A percentile compares a stretch with the other conserved stretches of the same genome.
Conservation (phyloP, 2,329 filamentous ascomycete species). For the Myriangium duriaei region DNA sequence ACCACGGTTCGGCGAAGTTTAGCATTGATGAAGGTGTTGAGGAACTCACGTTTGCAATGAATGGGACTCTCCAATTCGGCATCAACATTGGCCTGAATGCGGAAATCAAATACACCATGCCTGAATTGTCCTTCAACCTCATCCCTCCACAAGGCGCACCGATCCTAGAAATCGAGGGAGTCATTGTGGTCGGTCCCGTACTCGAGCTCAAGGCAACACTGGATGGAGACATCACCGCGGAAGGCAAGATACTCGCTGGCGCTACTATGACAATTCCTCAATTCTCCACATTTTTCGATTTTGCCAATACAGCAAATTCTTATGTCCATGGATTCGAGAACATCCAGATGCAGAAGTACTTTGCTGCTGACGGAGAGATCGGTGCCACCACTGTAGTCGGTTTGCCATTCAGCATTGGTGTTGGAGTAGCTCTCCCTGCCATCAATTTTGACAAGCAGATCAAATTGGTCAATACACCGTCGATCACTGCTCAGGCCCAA, state of each 20-base stretch:
- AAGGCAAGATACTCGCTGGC: constrained; percentile 2
- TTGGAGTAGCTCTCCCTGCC: neutral
- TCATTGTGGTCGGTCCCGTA: constrained; percentile 1
- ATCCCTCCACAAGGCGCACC: constrained; percentile 1
- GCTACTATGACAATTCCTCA: constrained; percentile 1
- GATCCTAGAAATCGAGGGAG: neutral
- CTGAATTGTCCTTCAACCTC: neutral
- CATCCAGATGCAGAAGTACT: constrained; percentile 5
- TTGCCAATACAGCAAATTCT: constrained; percentile 2
- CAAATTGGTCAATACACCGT: constrained; percentile 5
- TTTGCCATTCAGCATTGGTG: constrained; percentile 7
- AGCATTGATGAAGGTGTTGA: neutral
- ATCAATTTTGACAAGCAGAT: constrained; percentile 7
- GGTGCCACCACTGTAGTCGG: neutral
- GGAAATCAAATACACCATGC: neutral
- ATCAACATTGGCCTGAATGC: constrained; percentile 7
- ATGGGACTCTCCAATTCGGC: constrained; percentile 4
- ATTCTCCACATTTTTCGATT: constrained; percentile 4
- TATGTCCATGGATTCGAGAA: constrained; percentile 3
- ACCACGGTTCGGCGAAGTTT: constrained; percentile 1
- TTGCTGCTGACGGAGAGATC: constrained; percentile 5
- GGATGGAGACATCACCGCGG: neutral
- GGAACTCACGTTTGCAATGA: neutral
- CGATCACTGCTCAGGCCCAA: neutral
- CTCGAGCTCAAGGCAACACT: neutral